Conservation (phyloP, 23 red algal species). For the Porphyridium purpureum region DNA sequence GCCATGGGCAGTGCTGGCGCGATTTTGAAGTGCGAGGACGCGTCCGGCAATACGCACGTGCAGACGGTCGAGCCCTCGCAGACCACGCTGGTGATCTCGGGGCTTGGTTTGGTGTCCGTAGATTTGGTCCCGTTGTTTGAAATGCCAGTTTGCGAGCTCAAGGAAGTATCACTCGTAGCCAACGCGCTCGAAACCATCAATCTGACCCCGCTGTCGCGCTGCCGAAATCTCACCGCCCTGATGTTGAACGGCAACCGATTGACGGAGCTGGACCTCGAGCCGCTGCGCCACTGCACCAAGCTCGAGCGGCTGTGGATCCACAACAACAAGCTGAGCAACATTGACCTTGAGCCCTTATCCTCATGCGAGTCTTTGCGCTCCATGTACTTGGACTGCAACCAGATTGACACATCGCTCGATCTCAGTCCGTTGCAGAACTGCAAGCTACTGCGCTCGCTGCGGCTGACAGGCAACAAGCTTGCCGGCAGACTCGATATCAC, state of each 20-base stretch:
- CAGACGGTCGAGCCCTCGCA: too few species aligned
- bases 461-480: slow-evolving; percentile 53
- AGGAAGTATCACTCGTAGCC: slow-evolving; percentile 53
- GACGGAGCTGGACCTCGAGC: slow-evolving; percentile 31
- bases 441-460: slow-evolving; percentile 42
- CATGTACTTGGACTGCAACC: slow-evolving; percentile 74
- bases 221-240: slow-evolving; percentile 32
- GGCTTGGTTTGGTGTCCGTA: slow-evolving; percentile 32
- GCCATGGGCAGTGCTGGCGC: too few species aligned
- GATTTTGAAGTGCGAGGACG: too few species aligned
- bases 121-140: slow-evolving; percentile 9
- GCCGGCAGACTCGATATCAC: slow-evolving; percentile 60
- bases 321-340: slow-evolving; percentile 42
- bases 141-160: not conserved
- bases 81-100: slow-evolving; percentile 27
- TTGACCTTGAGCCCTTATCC: slow-evolving; percentile 50
- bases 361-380: slow-evolving; percentile 43
- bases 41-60: too few species aligned
- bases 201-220: slow-evolving; percentile 40
- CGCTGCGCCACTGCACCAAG: slow-evolving; percentile 38
- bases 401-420: slow-evolving; percentile 30
- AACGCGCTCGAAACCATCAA: slow-evolving; percentile 48
- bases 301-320: slow-evolving; percentile 95
- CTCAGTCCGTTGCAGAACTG: slow-evolving; percentile 39
- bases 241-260: slow-evolving; percentile 80